These are phyloP conservation scores for Citrus maxima DNA, from an alignment of 345 rosid genomes.

Conservation along the genomic window DNA sequence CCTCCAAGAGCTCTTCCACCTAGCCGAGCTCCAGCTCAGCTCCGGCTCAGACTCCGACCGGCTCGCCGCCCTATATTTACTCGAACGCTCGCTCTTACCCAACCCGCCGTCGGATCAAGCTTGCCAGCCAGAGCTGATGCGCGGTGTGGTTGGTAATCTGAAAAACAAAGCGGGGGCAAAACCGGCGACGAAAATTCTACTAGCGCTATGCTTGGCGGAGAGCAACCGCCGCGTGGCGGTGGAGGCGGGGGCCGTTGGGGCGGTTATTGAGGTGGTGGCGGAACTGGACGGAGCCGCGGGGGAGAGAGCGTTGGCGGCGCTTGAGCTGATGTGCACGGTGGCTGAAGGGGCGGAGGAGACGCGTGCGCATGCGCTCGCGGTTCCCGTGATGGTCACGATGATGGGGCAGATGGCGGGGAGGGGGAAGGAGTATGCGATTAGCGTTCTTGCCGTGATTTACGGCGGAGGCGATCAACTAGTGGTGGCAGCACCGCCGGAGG, in stretches of 20 bases:
- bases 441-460: constrained; percentile 67
- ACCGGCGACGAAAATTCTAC: constrained; percentile 64
- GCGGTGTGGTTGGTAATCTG: constrained; percentile 50
- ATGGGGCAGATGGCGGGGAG: constrained; percentile 82
- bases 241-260: constrained; percentile 67
- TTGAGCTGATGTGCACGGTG: constrained; percentile 80
- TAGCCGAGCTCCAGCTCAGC: constrained; percentile 62
- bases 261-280: constrained; percentile 62
- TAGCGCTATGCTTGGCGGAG: constrained; percentile 78
- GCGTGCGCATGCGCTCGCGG: constrained; percentile 73
- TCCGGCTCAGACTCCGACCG: constrained; percentile 55
- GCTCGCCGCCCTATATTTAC: constrained; percentile 62
- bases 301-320: constrained; percentile 75
- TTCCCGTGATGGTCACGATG: constrained; percentile 88
- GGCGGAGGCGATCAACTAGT: constrained; percentile 23
- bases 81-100: constrained; percentile 69
- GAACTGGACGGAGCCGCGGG: constrained; percentile 72
- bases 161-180: constrained; percentile 48
- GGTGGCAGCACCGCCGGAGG: constrained; percentile 70
- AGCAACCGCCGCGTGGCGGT: constrained; percentile 77
- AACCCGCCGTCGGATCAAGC: constrained; percentile 70
- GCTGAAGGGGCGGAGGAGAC: constrained; percentile 74
- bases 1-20: constrained; percentile 63
- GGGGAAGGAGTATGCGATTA: constrained; percentile 79
- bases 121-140: constrained; percentile 72